These are phyloP conservation scores for Boletus reticuloceps DNA, from an alignment of 768 basidiomycete species.

Conservation along the genomic window DNA sequence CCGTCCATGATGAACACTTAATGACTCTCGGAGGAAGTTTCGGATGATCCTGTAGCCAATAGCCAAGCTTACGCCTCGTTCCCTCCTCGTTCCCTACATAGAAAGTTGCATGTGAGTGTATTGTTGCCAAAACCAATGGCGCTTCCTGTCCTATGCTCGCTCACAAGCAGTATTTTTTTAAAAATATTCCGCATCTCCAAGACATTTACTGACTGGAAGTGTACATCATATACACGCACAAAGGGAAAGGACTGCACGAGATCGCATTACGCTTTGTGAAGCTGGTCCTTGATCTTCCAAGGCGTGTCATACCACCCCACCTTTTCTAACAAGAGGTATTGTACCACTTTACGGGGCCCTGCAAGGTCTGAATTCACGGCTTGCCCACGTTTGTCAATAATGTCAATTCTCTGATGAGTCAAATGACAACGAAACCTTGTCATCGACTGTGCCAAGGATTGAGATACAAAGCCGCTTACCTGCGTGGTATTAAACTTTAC, in stretches of 20 bases:
- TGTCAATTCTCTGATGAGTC: conserved; percentile 32
- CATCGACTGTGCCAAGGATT: conserved; percentile 34
- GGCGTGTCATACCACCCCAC: conserved; percentile 67
- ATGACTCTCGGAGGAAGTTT: too few species aligned
- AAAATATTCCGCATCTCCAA: too few species aligned
- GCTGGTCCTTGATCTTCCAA: conserved; percentile 64
- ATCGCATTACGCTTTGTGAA: conserved; percentile 31
- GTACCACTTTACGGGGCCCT: conserved; percentile 36
- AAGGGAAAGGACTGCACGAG: background rate
- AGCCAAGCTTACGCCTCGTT: too few species aligned
- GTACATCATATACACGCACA: background rate
- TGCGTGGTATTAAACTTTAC: conserved; percentile 73
- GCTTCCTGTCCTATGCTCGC: too few species aligned
- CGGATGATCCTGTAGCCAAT: too few species aligned
- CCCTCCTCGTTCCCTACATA: too few species aligned
- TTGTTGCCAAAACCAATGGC: too few species aligned
- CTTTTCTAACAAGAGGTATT: conserved; percentile 53
- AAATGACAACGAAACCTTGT: background rate
- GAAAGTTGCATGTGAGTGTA: too few species aligned
- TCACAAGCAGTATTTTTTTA: background rate
- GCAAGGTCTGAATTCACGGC: conserved; percentile 18
- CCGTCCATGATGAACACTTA: too few species aligned
- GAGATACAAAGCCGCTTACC: conserved; percentile 40
- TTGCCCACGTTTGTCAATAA: conserved; percentile 34
- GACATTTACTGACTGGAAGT: background rate